Evolutionary conservation across 1,284 basidiomycete species (phyloP), one percentile per base, ranked within the genome.

Genomic region (Phaffia rhodozyma): DNA sequence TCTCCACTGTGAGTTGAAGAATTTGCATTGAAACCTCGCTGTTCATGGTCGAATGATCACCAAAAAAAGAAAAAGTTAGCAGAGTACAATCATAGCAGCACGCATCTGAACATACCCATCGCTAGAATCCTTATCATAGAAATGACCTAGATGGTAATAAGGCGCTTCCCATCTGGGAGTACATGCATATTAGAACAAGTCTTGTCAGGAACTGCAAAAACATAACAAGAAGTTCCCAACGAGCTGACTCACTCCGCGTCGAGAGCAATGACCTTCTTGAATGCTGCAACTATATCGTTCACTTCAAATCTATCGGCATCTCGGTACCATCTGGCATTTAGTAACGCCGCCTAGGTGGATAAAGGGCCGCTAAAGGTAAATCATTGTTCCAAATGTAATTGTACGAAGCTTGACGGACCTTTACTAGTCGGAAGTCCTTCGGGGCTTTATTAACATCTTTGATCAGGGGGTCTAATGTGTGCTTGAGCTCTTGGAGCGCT

Each of bases 321-420:
- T 60, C 86, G 83, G 81, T 92, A 89, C 89, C 96, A 97, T 13
- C 91, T 83, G 9, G 92, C 92, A 38, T 87, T 85, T n/a, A 97
- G 79, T 29, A 94, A 79, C 62, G 86, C 81, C 3, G 90, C 89
- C 89, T 97, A 71, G 30, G 20, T 34, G 34, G n/a, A 23, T 60
- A 13, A n/a, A 56, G 18, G 21, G 34, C 18, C 25, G n/a, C 23
- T 13, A 16, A 59, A 25, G 58, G 73, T 70, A 67, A 85, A 91
- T 93, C 94, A 13, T 87, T 86, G 13, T n/a, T 43, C 55, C 21
- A 47, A 49, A 38, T 27, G 4, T n/a, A 48, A 1, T 38, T 63
- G 51, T 11, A 32, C 50, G 18, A 21, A 34, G 18, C 20, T 7
- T 50, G 58, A 20, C 58, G 38, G 18, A 52, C 25, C 43, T 51